Evolutionary conservation across 805 yeast genomes (phyloP).

Genomic region (Monosporozyma solicola): DNA sequence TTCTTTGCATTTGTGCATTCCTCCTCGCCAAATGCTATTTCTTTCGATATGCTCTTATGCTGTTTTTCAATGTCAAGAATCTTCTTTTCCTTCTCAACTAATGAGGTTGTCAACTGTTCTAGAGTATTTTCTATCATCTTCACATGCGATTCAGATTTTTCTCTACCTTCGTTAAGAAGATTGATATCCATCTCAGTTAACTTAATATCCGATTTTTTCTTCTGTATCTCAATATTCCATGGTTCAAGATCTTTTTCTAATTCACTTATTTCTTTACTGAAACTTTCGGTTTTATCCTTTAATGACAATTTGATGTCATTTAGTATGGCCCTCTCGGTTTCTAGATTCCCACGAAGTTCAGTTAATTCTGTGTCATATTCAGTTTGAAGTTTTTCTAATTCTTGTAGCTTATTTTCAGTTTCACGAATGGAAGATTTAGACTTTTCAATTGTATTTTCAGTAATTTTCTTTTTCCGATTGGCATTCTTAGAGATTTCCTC

Average conservation of each 20-base stretch:
- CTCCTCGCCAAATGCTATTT: constrained; percentile 47
- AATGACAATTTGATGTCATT: constrained; percentile 57
- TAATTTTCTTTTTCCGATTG: constrained; percentile 35
- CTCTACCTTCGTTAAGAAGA: constrained; percentile 41
- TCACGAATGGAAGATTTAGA: constrained; percentile 39
- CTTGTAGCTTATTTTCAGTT: constrained; percentile 39
- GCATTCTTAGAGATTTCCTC: constrained; percentile 48
- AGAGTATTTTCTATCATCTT: constrained; percentile 37
- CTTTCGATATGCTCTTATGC: constrained; percentile 40
- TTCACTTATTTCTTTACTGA: constrained; percentile 54
- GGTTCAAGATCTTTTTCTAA: constrained; percentile 69
- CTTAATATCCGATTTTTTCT: constrained; percentile 53
- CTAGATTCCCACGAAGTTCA: constrained; percentile 37
- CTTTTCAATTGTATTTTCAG: constrained; percentile 43
- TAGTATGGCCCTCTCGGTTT: constrained; percentile 46
- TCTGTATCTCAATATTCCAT: constrained; percentile 61
- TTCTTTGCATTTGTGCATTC: constrained; percentile 44
- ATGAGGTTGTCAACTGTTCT: constrained; percentile 38
- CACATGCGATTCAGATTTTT: constrained; percentile 37
- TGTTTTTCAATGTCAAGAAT: constrained; percentile 40
- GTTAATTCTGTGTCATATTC: constrained; percentile 39
- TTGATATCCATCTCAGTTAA: constrained; percentile 60
- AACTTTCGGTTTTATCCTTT: constrained; percentile 62
- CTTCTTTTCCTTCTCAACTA: constrained; percentile 41
- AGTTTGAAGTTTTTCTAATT: constrained; percentile 36